These are phyloP conservation scores for Pyropia haitanensis DNA, from an alignment of 23 red algal species.

Conservation along the genomic window DNA sequence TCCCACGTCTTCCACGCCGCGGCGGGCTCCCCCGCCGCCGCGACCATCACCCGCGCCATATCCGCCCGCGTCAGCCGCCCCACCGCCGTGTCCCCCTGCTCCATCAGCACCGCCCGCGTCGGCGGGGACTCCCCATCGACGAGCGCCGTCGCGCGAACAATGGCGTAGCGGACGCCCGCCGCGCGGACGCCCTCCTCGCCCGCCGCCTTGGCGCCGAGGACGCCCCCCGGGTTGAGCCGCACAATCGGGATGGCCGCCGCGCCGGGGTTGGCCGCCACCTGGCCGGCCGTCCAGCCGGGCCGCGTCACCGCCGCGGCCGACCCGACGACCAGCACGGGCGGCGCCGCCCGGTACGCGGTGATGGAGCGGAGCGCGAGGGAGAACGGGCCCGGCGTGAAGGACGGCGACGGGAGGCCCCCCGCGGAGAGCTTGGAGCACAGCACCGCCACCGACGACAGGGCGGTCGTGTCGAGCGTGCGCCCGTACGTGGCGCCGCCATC, in stretches of 20 bases:
- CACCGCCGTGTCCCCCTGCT: conserved; percentile 38
- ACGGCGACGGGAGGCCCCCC: conserved; percentile 11
- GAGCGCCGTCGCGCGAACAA: conserved; percentile 34
- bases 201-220: conserved; percentile 26
- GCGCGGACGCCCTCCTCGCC: conserved; percentile 44
- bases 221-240: conserved; percentile 36
- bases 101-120: conserved; percentile 6
- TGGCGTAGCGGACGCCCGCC: conserved; percentile 24
- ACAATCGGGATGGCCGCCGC: conserved; percentile 49
- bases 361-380: conserved; percentile 18
- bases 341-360: conserved; percentile 13
- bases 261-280: conserved; percentile 16
- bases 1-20: conserved; percentile 44
- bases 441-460: conserved; percentile 4
- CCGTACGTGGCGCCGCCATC: conserved; percentile 7
- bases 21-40: conserved; percentile 1
- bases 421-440: conserved; percentile 23
- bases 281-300: conserved; percentile 16
- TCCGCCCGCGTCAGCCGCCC: conserved; percentile 23
- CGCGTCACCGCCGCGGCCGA: conserved; percentile 63
- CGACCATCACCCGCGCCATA: conserved; percentile 18
- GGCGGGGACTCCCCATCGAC: conserved; percentile 16
- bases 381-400: conserved; percentile 22
- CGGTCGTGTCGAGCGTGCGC: conserved; percentile 6
- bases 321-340: conserved; percentile 22